A percentile compares a stretch with the other conserved stretches of the same genome.
Evolutionary conservation across 2,329 filamentous ascomycete genomes (phyloP).

Genomic region (Arthroderma sp.): DNA sequence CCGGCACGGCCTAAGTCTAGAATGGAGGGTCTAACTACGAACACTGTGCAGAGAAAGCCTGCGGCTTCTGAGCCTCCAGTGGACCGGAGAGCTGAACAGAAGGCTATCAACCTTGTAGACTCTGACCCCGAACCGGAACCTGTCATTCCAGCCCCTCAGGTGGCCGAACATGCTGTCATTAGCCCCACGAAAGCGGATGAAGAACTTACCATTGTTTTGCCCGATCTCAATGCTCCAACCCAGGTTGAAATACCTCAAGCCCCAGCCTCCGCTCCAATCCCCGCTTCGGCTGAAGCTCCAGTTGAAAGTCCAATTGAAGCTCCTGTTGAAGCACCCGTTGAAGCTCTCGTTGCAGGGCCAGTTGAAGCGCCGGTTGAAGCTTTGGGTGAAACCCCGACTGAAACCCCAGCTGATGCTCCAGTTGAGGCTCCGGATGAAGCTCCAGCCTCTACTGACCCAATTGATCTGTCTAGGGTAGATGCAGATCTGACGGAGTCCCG

Average conservation of each 20-base stretch:
- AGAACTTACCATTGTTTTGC: neutral
- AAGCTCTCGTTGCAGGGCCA: neutral
- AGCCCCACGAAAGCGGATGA: slow-evolving; percentile 7
- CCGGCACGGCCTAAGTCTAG: slow-evolving; percentile 26
- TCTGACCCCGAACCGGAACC: neutral
- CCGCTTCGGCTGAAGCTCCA: slow-evolving; percentile 1
- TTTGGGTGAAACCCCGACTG: neutral
- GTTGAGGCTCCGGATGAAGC: neutral
- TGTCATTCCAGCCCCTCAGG: neutral
- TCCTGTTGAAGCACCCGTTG: neutral
- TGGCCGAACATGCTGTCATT: neutral
- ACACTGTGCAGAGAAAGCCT: slow-evolving; percentile 23
- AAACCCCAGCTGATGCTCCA: neutral
- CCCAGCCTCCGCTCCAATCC: slow-evolving; percentile 5
- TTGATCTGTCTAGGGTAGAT: neutral
- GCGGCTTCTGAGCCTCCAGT: slow-evolving; percentile 25
- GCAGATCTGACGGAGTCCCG: neutral
- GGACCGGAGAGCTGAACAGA: slow-evolving; percentile 7
- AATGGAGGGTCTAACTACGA: slow-evolving; percentile 21
- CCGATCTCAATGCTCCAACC: neutral
- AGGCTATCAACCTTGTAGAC: neutral
- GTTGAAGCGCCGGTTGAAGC: neutral
- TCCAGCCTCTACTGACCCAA: neutral
- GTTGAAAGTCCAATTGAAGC: neutral
- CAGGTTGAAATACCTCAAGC: neutral